These are phyloP conservation scores for Beauveria rudraprayagi DNA, from an alignment of 2,329 filamentous ascomycete genomes.

Conservation along the genomic window DNA sequence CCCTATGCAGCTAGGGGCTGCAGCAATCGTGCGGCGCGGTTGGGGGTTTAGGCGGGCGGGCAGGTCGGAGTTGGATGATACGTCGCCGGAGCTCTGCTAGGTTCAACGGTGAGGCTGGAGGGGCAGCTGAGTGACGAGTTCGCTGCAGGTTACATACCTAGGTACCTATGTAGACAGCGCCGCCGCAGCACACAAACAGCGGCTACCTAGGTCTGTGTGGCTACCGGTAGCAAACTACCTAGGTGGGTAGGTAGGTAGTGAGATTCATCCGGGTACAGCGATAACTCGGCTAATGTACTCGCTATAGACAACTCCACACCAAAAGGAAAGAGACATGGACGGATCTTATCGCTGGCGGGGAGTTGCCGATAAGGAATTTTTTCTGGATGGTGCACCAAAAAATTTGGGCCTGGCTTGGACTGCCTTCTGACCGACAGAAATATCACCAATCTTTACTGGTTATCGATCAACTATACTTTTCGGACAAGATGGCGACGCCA, in stretches of 20 bases:
- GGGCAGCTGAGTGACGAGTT: slow-evolving; percentile 19
- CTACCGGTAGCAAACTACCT: neutral
- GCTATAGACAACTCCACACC: neutral
- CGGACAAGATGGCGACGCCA: slow-evolving; percentile 38
- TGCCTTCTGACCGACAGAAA: neutral
- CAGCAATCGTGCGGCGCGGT: slow-evolving; percentile 13
- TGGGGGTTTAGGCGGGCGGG: slow-evolving; percentile 7
- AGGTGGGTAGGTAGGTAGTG: neutral
- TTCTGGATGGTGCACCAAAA: slow-evolving; percentile 13
- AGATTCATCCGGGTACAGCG: slow-evolving; percentile 22
- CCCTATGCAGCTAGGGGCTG: slow-evolving; percentile 22
- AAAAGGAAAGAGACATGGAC: neutral
- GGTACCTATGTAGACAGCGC: neutral
- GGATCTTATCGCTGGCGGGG: slow-evolving; percentile 16
- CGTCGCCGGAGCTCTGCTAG: slow-evolving; percentile 15
- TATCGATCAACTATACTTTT: slow-evolving; percentile 11
- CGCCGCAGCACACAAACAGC: neutral
- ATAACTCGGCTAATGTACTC: slow-evolving; percentile 16
- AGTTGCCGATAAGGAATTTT: slow-evolving; percentile 19
- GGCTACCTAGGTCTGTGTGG: neutral
- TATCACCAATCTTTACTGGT: neutral
- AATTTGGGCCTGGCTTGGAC: slow-evolving; percentile 4
- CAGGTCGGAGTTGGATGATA: neutral
- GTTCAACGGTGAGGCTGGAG: slow-evolving; percentile 19
- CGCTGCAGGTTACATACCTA: neutral